Percentiles rank a stretch among this genome's conserved stretches.
Conservation (phyloP, 2,329 filamentous ascomycete species). For the Hypomyces rosellus region DNA sequence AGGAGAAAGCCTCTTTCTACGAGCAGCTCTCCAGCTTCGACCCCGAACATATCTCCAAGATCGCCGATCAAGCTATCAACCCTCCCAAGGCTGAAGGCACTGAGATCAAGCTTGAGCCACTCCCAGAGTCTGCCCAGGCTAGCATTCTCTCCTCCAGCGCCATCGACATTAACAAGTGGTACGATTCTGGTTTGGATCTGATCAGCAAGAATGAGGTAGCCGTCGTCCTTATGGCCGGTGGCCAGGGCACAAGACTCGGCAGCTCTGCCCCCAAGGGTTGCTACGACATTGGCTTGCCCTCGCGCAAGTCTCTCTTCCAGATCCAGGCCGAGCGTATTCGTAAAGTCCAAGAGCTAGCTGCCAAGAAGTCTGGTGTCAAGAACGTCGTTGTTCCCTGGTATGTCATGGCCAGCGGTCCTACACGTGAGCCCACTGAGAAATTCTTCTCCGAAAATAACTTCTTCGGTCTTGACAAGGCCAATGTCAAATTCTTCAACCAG, state of each 20-base stretch:
- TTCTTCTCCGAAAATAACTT: constrained; percentile 88
- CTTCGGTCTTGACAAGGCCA: constrained; percentile 80
- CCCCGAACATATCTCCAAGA: constrained; percentile 78
- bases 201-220: constrained; percentile 69
- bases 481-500: constrained; percentile 93
- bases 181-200: constrained; percentile 73
- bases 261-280: constrained; percentile 96
- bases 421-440: constrained; percentile 80
- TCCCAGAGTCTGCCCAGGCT: constrained; percentile 78
- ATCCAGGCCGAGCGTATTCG: constrained; percentile 92
- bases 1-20: constrained; percentile 73
- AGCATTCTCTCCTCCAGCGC: constrained; percentile 85
- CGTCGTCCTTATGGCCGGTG: constrained; percentile 94
- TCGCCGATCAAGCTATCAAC: constrained; percentile 75
- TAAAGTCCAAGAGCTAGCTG: constrained; percentile 76
- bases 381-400: constrained; percentile 84
- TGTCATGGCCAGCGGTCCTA: constrained; percentile 98
- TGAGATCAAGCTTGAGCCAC: constrained; percentile 65
- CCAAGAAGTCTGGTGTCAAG: constrained; percentile 53
- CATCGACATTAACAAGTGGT: constrained; percentile 77
- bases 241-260: constrained; percentile 89
- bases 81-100: constrained; percentile 59
- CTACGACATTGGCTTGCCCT: constrained; percentile 92
- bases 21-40: constrained; percentile 77
- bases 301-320: constrained; percentile 92